phyloP scores from a whole-genome alignment of 257 asterid genomes.

The Mentha longifolia region DNA sequence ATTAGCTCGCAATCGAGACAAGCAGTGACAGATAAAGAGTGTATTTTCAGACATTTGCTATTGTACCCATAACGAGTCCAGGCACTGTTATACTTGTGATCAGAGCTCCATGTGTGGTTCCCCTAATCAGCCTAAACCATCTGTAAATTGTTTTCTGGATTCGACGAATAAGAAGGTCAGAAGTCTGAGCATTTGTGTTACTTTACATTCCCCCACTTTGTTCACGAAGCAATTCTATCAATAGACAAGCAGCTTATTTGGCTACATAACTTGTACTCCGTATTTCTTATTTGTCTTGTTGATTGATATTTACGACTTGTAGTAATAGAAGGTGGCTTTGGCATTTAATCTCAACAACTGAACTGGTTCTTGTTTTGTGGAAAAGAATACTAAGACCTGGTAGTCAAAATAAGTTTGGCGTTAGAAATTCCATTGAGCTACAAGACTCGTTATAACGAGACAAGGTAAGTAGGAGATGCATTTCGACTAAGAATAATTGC shows the following conservation, averaged over 20 bases:
- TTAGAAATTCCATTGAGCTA: neutral
- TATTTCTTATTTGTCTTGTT: neutral
- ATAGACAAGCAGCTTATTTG: neutral
- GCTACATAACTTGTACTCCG: neutral
- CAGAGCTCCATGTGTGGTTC: neutral
- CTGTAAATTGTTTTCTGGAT: neutral
- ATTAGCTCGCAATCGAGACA: constrained; percentile 67
- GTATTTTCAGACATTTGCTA: constrained; percentile 1
- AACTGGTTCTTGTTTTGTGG: neutral
- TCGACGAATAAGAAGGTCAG: constrained; percentile 9
- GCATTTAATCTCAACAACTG: neutral
- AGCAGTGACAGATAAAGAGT: constrained; percentile 30
- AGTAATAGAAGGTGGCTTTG: neutral
- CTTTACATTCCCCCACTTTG: neutral
- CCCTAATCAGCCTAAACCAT: neutral
- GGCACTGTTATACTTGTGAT: constrained; percentile 2
- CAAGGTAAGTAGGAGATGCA: neutral
- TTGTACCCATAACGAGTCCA: constrained; percentile 10
- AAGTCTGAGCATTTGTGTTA: neutral
- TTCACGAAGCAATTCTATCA: neutral
- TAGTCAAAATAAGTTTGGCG: neutral
- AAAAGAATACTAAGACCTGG: neutral
- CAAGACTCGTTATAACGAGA: neutral
- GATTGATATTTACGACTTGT: neutral
- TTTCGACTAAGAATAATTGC: neutral